Percentiles rank a stretch among this genome's conserved stretches.
These are phyloP conservation scores for Durusdinium trenchii DNA, from an alignment of 73 alveolate genomes.

Conservation along the genomic window DNA sequence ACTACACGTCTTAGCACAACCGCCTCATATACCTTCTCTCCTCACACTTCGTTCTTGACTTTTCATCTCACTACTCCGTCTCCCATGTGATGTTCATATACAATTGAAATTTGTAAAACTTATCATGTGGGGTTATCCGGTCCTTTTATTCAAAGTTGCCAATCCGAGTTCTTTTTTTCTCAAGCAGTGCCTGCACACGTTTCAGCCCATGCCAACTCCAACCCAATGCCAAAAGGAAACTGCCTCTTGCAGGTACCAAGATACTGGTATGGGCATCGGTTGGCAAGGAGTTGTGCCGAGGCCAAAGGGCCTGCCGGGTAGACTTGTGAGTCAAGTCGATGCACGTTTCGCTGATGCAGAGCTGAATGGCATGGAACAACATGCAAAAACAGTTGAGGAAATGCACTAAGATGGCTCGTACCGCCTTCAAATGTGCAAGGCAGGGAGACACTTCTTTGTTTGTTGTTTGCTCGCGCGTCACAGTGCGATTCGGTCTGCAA, in stretches of 20 bases:
- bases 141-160: no score
- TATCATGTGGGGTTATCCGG: no score
- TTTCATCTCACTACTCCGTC: no score
- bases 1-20: no score
- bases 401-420: constrained; percentile 77
- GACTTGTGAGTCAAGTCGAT: background rate
- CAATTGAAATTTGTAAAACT: no score
- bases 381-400: constrained; percentile 2
- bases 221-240: background rate
- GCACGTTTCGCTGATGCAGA: background rate
- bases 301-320: background rate
- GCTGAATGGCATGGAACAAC: background rate
- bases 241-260: constrained; percentile 41
- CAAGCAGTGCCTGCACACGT: no score
- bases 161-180: no score
- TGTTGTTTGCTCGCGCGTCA: background rate
- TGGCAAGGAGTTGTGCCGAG: constrained; percentile 95
- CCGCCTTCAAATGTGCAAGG: constrained; percentile 87
- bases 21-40: no score
- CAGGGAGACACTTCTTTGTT: background rate
- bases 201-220: no score
- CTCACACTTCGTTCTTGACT: no score
- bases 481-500: no score
- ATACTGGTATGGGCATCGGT: constrained; percentile 85
- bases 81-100: no score